Conservation (phyloP, 2,329 filamentous ascomycete genomes). For the Botryotinia convoluta region DNA sequence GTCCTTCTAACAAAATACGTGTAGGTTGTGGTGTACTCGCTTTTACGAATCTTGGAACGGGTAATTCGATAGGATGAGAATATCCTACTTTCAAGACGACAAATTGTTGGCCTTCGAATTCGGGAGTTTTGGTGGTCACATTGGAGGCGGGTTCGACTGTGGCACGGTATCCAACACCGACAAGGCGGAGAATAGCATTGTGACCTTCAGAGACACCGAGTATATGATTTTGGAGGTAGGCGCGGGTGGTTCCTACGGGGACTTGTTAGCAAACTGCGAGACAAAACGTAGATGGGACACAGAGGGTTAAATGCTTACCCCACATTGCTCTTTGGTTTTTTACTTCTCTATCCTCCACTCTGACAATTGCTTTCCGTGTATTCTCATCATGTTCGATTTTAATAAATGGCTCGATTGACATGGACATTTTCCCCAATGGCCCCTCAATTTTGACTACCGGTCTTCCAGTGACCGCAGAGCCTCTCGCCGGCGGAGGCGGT, state of each 20-base stretch:
- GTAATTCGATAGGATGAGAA: slow-evolving; percentile 90
- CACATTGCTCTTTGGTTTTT: slow-evolving; percentile 91
- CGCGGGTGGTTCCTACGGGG: slow-evolving; percentile 74
- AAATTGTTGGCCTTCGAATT: slow-evolving; percentile 81
- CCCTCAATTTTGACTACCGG: slow-evolving; percentile 74
- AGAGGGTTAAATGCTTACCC: slow-evolving; percentile 54
- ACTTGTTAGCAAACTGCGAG: slow-evolving; percentile 1
- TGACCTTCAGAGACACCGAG: slow-evolving; percentile 95
- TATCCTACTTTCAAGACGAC: slow-evolving; percentile 94
- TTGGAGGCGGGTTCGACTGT: slow-evolving; percentile 66
- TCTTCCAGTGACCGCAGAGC: slow-evolving; percentile 47
- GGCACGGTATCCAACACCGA: slow-evolving; percentile 94
- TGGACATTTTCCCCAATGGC: slow-evolving; percentile 73
- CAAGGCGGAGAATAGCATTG: slow-evolving; percentile 85
- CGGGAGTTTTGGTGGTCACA: slow-evolving; percentile 61
- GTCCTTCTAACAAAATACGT: slow-evolving; percentile 83
- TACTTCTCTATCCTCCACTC: slow-evolving; percentile 63
- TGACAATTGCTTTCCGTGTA: slow-evolving; percentile 62
- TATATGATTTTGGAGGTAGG: slow-evolving; percentile 86
- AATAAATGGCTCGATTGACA: slow-evolving; percentile 78
- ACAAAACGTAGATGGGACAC: background rate
- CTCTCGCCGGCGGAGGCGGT: slow-evolving; percentile 40
- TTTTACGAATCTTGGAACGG: slow-evolving; percentile 76
- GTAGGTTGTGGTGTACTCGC: slow-evolving; percentile 90
- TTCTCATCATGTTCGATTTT: slow-evolving; percentile 65